Conservation (phyloP, 2,329 filamentous ascomycete genomes). For the Tolypocladium tundrense region DNA sequence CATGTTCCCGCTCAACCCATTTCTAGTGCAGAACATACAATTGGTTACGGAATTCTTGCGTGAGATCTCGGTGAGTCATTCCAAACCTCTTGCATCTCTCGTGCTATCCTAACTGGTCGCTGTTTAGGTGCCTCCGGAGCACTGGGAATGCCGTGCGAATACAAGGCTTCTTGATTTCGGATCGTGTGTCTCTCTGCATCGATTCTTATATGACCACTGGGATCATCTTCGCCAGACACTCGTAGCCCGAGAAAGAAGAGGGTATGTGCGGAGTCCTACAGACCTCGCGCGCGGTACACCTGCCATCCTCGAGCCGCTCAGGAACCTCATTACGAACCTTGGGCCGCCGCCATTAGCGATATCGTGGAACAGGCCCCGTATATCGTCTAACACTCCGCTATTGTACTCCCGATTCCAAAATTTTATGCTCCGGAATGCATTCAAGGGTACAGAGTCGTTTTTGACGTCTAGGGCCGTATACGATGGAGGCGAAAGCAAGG, state of each 20-base stretch:
- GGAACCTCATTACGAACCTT: constrained; percentile 54
- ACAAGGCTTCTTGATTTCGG: constrained; percentile 56
- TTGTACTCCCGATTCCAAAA: constrained; percentile 60
- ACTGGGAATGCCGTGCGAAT: constrained; percentile 26
- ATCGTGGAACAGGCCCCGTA: constrained; percentile 57
- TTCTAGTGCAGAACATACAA: constrained; percentile 58
- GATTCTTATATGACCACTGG: constrained; percentile 63
- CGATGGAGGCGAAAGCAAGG: constrained; percentile 61
- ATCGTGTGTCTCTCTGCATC: constrained; percentile 58
- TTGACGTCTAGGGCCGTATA: constrained; percentile 56
- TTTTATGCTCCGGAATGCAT: constrained; percentile 62
- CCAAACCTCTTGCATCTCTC: not conserved
- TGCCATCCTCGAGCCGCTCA: constrained; percentile 48
- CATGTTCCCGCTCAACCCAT: constrained; percentile 62
- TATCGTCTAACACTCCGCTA: constrained; percentile 52
- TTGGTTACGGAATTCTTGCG: constrained; percentile 55
- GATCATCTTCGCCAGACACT: constrained; percentile 58
- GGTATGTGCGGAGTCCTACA: constrained; percentile 42
- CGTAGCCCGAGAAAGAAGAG: constrained; percentile 47
- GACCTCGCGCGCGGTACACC: constrained; percentile 42
- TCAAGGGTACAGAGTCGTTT: constrained; percentile 54
- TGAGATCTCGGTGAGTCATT: constrained; percentile 51
- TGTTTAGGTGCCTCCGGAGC: constrained; percentile 35
- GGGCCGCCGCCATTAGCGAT: constrained; percentile 58
- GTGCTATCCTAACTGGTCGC: not conserved